A percentile compares a stretch with the other conserved stretches of the same genome.
These are phyloP conservation scores for Cutaneotrichosporon mucoides DNA, from an alignment of 1,284 basidiomycete genomes.

Conservation along the genomic window DNA sequence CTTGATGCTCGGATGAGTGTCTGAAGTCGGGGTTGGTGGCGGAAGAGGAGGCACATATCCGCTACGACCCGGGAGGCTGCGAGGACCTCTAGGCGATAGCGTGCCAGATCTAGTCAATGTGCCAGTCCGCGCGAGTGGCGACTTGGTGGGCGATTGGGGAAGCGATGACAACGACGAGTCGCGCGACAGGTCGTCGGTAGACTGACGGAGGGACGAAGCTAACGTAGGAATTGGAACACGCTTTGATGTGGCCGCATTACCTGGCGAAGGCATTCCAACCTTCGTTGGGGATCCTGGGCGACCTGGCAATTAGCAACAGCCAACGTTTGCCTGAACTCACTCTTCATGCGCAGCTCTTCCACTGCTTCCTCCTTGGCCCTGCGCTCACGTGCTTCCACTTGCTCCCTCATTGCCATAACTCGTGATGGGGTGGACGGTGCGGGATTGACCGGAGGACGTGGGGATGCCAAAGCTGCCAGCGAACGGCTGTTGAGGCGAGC, in stretches of 20 bases:
- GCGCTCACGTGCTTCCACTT: conserved; percentile 19
- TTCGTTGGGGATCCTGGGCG: too few relatives aligned
- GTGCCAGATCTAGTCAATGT: conserved; percentile 8
- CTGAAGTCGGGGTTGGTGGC: conserved; percentile 3
- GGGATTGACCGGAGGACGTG: not conserved
- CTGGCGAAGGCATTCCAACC: too few relatives aligned
- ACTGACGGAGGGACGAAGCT: conserved; percentile 1
- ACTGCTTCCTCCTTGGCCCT: not conserved
- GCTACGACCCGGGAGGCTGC: not conserved
- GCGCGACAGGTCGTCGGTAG: conserved; percentile 1
- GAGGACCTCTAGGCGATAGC: conserved; percentile 14
- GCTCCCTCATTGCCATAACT: conserved; percentile 21
- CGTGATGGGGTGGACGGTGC: conserved; percentile 8
- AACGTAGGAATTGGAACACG: conserved; percentile 6
- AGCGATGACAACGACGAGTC: conserved; percentile 9
- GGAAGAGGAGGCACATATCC: conserved; percentile 14
- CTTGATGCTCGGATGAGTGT: not conserved
- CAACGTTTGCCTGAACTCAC: not conserved
- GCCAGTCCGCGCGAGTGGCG: not conserved
- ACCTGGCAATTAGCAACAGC: not conserved
- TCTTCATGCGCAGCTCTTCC: not conserved
- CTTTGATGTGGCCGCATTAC: not conserved
- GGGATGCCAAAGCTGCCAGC: conserved; percentile 18
- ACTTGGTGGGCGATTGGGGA: conserved; percentile 9
- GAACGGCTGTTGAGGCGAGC: conserved; percentile 74